Base-by-base conservation (phyloP, 2,329 filamentous ascomycete species). In the Teratosphaeria zuluensis region DNA sequence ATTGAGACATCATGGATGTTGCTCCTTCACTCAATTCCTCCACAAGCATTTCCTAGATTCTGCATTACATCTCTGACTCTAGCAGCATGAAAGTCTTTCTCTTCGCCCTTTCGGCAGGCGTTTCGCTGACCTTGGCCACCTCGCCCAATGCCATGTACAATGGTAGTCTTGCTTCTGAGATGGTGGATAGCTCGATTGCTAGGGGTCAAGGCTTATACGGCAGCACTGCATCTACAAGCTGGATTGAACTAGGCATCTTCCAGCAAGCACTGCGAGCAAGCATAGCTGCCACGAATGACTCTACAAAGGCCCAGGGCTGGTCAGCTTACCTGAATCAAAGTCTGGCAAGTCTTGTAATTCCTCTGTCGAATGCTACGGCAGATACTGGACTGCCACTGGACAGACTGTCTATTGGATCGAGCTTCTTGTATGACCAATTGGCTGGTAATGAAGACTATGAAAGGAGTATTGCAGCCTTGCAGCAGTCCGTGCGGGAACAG, bases 231-330 rank as follows among this genome's bases (percentile, higher is more conserved):
- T 56, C 61, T 12, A 64, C 65, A 11, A 61, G 64, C 35, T 51
- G 64, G 53, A 65, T 73, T 24, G 69, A 73, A 58, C 61, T 70
- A 2, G 70, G 69, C 4, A 63, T 73, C 30, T 68, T 69, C n/a
- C 70, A 73, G 55, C 71, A 73, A 54, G 65, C 69, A 16, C 62
- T 73, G 4, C 57, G 62, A 11, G 63, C 62, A 12, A 56, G 68
- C 38, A 62, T 68, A 6, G 54, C 55, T 1, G 54, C 51, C 56
- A 65, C 51, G 58, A 65, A 55, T 52, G 58, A 33, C 54, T 60
- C 56, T 16, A 57, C 46, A 21, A 60, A 56, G 46, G 58, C 42
- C 16, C 54, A 52, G 12, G 42, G 53, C 56, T 60, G 63, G 61
- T 21, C 51, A 51, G 9, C 62, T 57, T 52, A 65, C 56, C 52